phyloP scores from a whole-genome alignment of 2,329 filamentous ascomycete species.

The Pestalotiopsis sp. region DNA sequence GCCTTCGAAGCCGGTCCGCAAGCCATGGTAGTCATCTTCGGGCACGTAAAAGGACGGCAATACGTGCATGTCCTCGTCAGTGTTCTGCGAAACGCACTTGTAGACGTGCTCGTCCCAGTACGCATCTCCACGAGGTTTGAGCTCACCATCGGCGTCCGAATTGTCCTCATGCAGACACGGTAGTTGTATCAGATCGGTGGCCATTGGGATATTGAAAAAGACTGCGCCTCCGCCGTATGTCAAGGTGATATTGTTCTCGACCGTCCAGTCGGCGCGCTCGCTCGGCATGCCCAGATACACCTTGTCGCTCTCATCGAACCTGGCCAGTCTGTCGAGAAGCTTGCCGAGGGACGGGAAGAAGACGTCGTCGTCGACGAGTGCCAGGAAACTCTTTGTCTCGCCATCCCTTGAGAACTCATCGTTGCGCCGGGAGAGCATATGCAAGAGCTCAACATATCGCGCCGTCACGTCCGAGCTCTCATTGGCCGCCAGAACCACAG shows the following conservation, averaged over 20 bases:
- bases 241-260: slow-evolving; percentile 36
- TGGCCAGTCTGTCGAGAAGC: slow-evolving; percentile 40
- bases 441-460: slow-evolving; percentile 41
- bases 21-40: slow-evolving; percentile 32
- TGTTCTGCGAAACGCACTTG: slow-evolving; percentile 39
- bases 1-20: slow-evolving; percentile 37
- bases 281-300: slow-evolving; percentile 47
- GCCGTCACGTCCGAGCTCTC: slow-evolving; percentile 34
- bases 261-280: slow-evolving; percentile 45
- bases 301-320: slow-evolving; percentile 34
- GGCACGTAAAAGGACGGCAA: slow-evolving; percentile 47
- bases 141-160: slow-evolving; percentile 3
- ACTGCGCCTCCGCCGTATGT: slow-evolving; percentile 49
- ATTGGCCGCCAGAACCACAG: slow-evolving; percentile 35
- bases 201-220: slow-evolving; percentile 40
- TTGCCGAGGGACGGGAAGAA: slow-evolving; percentile 47
- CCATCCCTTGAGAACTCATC: slow-evolving; percentile 37
- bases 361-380: slow-evolving; percentile 47
- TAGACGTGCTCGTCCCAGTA: slow-evolving; percentile 46
- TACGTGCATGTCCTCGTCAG: slow-evolving; percentile 40
- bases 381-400: slow-evolving; percentile 43
- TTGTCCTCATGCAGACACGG: slow-evolving; percentile 35
- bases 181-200: slow-evolving; percentile 36
- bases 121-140: slow-evolving; percentile 7
- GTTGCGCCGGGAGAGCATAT: slow-evolving; percentile 35